phyloP scores from a whole-genome alignment of 768 basidiomycete species.

The Tulasnella calospora region DNA sequence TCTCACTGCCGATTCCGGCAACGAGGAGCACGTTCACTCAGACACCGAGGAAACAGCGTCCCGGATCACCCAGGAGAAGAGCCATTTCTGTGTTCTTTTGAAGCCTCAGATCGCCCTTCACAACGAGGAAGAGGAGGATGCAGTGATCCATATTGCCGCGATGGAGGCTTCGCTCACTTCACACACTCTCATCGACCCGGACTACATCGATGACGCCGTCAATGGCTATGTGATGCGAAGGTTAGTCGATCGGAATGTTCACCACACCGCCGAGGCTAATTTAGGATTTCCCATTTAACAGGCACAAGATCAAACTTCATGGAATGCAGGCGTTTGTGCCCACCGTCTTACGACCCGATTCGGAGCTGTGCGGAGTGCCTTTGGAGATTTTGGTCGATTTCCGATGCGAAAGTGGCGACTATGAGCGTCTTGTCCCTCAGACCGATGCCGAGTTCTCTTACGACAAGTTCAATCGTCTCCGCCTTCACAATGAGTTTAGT shows the following conservation, averaged over 20 bases:
- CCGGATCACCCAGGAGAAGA: conserved; percentile 44
- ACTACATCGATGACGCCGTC: conserved; percentile 73
- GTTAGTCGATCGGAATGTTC: conserved; percentile 39
- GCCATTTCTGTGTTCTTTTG: conserved; percentile 77
- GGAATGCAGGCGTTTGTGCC: conserved; percentile 89
- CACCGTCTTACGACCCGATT: conserved; percentile 30
- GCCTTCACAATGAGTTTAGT: conserved; percentile 67
- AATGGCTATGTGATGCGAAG: conserved; percentile 82
- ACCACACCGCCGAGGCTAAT: conserved; percentile 9
- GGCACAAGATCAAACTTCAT: conserved; percentile 71
- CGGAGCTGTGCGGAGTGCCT: conserved; percentile 54
- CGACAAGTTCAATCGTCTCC: conserved; percentile 91
- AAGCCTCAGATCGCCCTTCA: conserved; percentile 85
- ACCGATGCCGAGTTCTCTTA: conserved; percentile 80
- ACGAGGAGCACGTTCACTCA: conserved; percentile 1
- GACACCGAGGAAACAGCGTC: conserved; percentile 18
- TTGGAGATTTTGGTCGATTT: conserved; percentile 85
- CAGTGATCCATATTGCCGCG: conserved; percentile 69
- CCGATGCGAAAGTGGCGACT: conserved; percentile 71
- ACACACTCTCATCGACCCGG: conserved; percentile 74
- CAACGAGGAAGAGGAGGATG: conserved; percentile 51
- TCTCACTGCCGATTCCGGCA: conserved; percentile 40
- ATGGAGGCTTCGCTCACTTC: conserved; percentile 73
- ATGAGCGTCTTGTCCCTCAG: conserved; percentile 86
- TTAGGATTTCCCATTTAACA: conserved; percentile 34